Conservation (phyloP, 1,139 yeast species). For the Candida dubliniensis region DNA sequence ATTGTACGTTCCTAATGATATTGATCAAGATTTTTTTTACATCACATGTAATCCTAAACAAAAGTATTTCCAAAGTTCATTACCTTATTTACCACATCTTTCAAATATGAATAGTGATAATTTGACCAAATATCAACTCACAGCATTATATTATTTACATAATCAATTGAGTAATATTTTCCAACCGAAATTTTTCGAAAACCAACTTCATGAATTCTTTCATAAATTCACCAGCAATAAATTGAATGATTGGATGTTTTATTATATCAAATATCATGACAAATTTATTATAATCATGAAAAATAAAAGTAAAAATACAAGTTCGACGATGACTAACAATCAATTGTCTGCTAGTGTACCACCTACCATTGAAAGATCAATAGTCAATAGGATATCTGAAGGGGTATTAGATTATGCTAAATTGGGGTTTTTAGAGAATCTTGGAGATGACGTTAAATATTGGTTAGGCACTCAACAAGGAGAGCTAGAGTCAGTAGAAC, state of each 20-base stretch:
- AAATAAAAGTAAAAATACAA: constrained; percentile 27
- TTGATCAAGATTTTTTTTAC: constrained; percentile 41
- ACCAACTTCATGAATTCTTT: constrained; percentile 34
- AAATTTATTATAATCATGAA: constrained; percentile 39
- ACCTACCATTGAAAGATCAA: constrained; percentile 11
- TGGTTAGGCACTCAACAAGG: constrained; percentile 31
- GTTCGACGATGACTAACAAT: constrained; percentile 1
- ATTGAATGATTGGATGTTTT: constrained; percentile 39
- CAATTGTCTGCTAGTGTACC: not conserved
- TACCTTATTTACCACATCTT: constrained; percentile 37
- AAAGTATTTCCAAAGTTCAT: constrained; percentile 34
- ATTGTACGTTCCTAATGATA: constrained; percentile 19
- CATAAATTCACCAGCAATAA: constrained; percentile 45
- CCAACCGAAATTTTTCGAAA: constrained; percentile 24
- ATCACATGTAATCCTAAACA: constrained; percentile 32
- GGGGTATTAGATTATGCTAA: constrained; percentile 28
- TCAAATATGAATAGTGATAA: not conserved
- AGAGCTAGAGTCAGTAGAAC: not conserved
- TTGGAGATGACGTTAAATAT: constrained; percentile 45
- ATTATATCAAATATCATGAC: constrained; percentile 32
- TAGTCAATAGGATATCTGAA: constrained; percentile 20
- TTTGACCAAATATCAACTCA: constrained; percentile 17
- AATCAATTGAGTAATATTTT: constrained; percentile 40
- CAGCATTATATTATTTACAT: constrained; percentile 41
- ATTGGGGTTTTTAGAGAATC: constrained; percentile 42